Evolutionary conservation across 1,284 basidiomycete genomes (phyloP).

Genomic region (Ustilago trichophora): DNA sequence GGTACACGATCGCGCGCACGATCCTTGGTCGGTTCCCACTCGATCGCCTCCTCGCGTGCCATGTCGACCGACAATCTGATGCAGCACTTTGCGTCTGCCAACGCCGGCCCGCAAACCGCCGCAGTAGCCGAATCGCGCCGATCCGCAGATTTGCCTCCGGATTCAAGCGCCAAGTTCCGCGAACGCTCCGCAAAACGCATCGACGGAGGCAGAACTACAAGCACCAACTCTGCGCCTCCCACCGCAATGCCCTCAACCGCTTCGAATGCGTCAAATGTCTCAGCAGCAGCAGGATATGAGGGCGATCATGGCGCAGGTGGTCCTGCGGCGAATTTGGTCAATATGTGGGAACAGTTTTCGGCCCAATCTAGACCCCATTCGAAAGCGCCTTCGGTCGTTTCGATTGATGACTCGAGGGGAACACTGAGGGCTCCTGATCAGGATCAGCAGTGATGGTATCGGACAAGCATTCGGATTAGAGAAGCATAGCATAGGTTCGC

Average conservation of each 20-base stretch:
- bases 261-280: constrained; percentile 1
- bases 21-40: constrained; percentile 44
- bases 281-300: no score
- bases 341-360: constrained; percentile 44
- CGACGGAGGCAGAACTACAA: constrained; percentile 36
- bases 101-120: neutral
- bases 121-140: constrained; percentile 17
- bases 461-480: no score
- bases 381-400: constrained; percentile 33
- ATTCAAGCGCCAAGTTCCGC: constrained; percentile 53
- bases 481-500: no score
- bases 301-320: neutral
- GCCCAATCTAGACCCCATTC: constrained; percentile 32
- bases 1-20: constrained; percentile 56
- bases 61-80: constrained; percentile 53
- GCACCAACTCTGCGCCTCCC: constrained; percentile 50
- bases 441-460: constrained; percentile 42
- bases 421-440: constrained; percentile 40
- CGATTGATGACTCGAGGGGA: constrained; percentile 31
- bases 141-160: constrained; percentile 50
- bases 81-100: constrained; percentile 30
- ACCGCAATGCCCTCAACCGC: constrained; percentile 6
- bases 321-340: constrained; percentile 23
- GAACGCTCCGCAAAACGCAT: constrained; percentile 35
- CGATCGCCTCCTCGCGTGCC: constrained; percentile 34